Evolutionary conservation across 768 basidiomycete species (phyloP).

Genomic region (Leccinum subgranulosum): DNA sequence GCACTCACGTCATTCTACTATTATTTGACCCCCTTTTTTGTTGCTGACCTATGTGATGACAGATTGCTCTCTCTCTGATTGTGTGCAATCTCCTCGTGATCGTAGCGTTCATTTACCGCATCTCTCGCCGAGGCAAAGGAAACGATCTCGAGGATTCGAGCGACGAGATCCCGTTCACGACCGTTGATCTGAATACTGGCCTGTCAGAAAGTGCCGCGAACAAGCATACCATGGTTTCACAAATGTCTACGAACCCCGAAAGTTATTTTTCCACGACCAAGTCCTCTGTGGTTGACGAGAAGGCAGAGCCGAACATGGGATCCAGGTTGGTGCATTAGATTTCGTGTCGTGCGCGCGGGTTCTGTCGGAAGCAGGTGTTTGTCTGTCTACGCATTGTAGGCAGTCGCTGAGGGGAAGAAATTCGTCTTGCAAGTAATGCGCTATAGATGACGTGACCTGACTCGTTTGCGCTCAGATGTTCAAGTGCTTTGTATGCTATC

Average conservation of each 20-base stretch:
- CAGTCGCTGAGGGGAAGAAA: neutral
- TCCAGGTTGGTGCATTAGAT: neutral
- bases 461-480: neutral
- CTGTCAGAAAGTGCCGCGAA: neutral
- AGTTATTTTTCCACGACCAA: neutral
- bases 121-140: conserved; percentile 1
- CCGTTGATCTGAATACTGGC: conserved; percentile 9
- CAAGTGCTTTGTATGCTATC: neutral
- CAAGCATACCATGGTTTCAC: neutral
- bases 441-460: neutral
- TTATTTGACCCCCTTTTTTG: too few relatives aligned
- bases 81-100: conserved; percentile 29
- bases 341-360: neutral
- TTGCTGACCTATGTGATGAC: neutral
- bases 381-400: neutral
- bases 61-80: conserved; percentile 23
- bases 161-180: conserved; percentile 10
- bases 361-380: neutral
- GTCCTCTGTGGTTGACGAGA: neutral
- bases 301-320: neutral
- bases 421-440: neutral
- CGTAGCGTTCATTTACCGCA: conserved; percentile 19
- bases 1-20: too few relatives aligned
- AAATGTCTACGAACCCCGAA: neutral
- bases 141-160: conserved; percentile 3